phyloP scores from a whole-genome alignment of 345 rosid genomes.

The Capsella bursapastoris region DNA sequence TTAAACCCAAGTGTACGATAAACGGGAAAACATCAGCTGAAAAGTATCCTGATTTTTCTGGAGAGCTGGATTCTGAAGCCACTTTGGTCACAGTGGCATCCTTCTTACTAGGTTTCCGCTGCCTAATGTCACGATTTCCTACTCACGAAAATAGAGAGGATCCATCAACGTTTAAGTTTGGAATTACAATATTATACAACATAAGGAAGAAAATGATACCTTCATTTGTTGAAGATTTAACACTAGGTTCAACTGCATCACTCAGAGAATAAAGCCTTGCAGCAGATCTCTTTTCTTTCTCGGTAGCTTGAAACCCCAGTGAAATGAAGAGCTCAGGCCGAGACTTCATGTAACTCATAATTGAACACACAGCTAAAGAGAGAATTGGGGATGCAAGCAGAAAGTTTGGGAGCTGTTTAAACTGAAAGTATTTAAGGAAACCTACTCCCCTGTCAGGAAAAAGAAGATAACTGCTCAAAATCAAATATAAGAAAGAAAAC shows the following conservation, averaged over 20 bases:
- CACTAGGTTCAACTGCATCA: constrained; percentile 31
- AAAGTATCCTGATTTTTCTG: constrained; percentile 48
- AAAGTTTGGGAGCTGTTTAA: constrained; percentile 93
- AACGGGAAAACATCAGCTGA: constrained; percentile 68
- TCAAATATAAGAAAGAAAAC: constrained; percentile 9
- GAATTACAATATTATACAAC: neutral
- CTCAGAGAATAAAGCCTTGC: constrained; percentile 45
- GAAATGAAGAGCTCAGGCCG: constrained; percentile 61
- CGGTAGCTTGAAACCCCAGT: constrained; percentile 65
- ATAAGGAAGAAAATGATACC: neutral
- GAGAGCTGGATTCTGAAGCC: constrained; percentile 38
- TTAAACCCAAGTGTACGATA: constrained; percentile 67
- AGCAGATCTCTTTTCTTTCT: constrained; percentile 49
- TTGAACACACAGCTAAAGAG: constrained; percentile 69
- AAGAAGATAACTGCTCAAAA: constrained; percentile 14
- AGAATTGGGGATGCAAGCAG: constrained; percentile 91
- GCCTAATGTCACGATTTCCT: constrained; percentile 57
- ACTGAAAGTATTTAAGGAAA: constrained; percentile 80
- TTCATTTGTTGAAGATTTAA: constrained; percentile 27
- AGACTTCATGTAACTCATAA: constrained; percentile 58
- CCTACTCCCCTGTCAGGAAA: constrained; percentile 78
- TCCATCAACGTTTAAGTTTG: constrained; percentile 2
- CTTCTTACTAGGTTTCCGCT: constrained; percentile 55
- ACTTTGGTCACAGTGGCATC: constrained; percentile 29
- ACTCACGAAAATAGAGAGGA: constrained; percentile 6